Percentiles rank a stretch among this genome's conserved stretches.
Evolutionary conservation across 768 basidiomycete genomes (phyloP).

Genomic region (Clavulina sp.): DNA sequence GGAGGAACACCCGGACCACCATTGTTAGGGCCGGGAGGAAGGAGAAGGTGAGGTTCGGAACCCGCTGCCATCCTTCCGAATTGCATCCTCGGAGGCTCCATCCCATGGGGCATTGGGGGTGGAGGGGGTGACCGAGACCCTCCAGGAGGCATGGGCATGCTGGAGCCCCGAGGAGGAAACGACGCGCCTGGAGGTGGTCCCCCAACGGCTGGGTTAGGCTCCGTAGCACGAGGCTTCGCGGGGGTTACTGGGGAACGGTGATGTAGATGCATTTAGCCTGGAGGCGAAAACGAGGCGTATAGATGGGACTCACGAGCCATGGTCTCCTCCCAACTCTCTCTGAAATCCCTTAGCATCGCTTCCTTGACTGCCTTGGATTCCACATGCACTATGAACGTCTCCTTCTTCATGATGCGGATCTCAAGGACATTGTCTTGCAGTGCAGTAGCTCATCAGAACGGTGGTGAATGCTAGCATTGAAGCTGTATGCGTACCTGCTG

Average conservation of each 20-base stretch:
- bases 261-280: no score
- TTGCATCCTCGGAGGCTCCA: neutral
- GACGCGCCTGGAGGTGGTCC: neutral
- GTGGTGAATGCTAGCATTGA: constrained; percentile 22
- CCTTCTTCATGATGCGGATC: constrained; percentile 76
- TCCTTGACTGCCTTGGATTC: constrained; percentile 43
- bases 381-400: constrained; percentile 50
- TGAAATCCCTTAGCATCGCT: constrained; percentile 47
- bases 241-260: no score
- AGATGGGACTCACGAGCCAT: constrained; percentile 45
- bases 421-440: constrained; percentile 49
- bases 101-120: neutral
- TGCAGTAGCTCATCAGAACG: constrained; percentile 7
- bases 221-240: no score
- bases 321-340: constrained; percentile 24
- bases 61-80: neutral
- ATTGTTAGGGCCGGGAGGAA: neutral
- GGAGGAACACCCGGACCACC: neutral
- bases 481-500: constrained; percentile 17
- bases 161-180: neutral
- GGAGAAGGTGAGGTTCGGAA: neutral
- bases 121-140: neutral
- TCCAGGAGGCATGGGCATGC: neutral
- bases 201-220: no score
- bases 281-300: no score